These are phyloP conservation scores for Aspergillus oerlinghausenensis DNA, from an alignment of 2,329 filamentous ascomycete genomes.

Conservation along the genomic window DNA sequence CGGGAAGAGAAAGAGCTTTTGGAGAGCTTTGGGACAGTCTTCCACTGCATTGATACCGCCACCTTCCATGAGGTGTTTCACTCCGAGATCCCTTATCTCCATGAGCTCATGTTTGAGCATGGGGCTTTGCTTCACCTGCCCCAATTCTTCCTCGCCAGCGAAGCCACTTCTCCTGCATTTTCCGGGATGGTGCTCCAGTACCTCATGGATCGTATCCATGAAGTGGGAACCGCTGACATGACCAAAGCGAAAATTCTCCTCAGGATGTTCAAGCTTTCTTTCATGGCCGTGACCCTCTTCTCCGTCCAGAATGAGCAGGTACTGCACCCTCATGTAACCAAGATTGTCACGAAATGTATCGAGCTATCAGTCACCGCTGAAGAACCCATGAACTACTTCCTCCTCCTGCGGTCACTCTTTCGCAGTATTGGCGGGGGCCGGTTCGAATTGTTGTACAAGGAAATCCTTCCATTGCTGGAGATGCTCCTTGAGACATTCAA, in stretches of 20 bases:
- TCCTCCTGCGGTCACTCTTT: constrained; percentile 86
- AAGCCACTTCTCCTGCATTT: constrained; percentile 95
- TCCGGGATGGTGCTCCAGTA: constrained; percentile 98
- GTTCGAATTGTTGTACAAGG: constrained; percentile 97
- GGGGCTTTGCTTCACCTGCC: constrained; percentile 89
- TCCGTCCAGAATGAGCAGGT: constrained; percentile 93
- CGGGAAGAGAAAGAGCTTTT: constrained; percentile 97
- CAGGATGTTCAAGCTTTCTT: constrained; percentile 93
- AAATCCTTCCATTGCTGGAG: constrained; percentile 90
- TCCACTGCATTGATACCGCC: constrained; percentile 96
- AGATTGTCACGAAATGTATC: constrained; percentile 96
- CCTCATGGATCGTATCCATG: constrained; percentile 91
- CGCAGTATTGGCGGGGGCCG: constrained; percentile 94
- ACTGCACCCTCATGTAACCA: constrained; percentile 88
- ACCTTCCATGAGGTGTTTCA: constrained; percentile 99
- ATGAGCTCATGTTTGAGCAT: constrained; percentile 97
- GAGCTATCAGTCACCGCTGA: constrained; percentile 92
- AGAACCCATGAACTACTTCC: constrained; percentile 98
- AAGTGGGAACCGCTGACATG: constrained; percentile 87
- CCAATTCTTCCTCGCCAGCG: constrained; percentile 97
- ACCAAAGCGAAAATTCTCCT: constrained; percentile 90
- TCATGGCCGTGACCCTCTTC: constrained; percentile 98
- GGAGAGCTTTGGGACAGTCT: constrained; percentile 96
- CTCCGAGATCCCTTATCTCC: constrained; percentile 91
- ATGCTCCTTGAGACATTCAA: constrained; percentile 98